Evolutionary conservation across 2,329 filamentous ascomycete genomes (phyloP).

Genomic region (Alternaria hordeiaustralica): DNA sequence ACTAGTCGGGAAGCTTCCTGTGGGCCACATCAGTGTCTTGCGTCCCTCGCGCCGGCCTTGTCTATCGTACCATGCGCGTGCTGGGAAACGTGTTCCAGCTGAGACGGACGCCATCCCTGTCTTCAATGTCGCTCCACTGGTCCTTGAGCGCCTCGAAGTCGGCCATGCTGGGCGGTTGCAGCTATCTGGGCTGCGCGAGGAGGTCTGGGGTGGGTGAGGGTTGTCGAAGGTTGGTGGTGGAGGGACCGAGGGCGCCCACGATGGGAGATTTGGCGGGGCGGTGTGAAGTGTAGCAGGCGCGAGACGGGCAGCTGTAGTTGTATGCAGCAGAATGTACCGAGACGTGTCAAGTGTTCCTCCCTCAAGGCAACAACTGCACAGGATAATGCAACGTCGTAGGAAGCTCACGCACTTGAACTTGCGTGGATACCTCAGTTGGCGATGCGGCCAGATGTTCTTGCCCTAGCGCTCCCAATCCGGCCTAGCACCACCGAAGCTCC

Average conservation of each 20-base stretch:
- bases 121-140: slow-evolving; percentile 95
- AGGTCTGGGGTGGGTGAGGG: slow-evolving; percentile 17
- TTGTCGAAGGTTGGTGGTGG: slow-evolving; percentile 28
- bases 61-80: slow-evolving; percentile 90
- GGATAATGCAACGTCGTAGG: slow-evolving; percentile 33
- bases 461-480: slow-evolving; percentile 18
- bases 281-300: slow-evolving; percentile 17
- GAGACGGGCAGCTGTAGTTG: slow-evolving; percentile 8
- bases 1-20: slow-evolving; percentile 94
- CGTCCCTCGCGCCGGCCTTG: slow-evolving; percentile 11
- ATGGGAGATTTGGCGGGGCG: slow-evolving; percentile 36
- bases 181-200: background rate
- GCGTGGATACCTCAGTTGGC: slow-evolving; percentile 12
- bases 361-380: slow-evolving; percentile 18
- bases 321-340: background rate
- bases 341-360: slow-evolving; percentile 12
- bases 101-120: slow-evolving; percentile 91
- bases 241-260: slow-evolving; percentile 43
- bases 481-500: slow-evolving; percentile 29
- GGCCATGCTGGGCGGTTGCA: slow-evolving; percentile 64
- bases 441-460: slow-evolving; percentile 23
- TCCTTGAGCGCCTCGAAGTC: slow-evolving; percentile 91
- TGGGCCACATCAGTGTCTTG: slow-evolving; percentile 30
- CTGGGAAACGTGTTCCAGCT: slow-evolving; percentile 99
- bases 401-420: slow-evolving; percentile 18